Percentiles rank a stretch among this genome's conserved stretches.
Conservation (phyloP, 306 rosid genomes). For the Fragaria iinumae region DNA sequence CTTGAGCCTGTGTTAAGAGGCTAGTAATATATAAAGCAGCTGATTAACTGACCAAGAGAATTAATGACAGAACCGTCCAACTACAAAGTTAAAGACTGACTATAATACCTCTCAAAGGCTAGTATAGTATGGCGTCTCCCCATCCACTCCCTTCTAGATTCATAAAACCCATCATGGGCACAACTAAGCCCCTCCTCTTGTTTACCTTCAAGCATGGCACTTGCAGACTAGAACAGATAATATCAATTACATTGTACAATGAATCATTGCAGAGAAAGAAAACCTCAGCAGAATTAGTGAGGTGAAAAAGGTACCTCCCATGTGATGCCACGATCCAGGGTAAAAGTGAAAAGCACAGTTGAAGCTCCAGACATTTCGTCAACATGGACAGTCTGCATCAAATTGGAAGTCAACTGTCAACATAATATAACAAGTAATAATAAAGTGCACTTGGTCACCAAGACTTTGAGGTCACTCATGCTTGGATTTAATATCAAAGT, state of each 20-base stretch:
- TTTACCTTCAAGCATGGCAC: constrained; percentile 76
- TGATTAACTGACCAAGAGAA: background rate
- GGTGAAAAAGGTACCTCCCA: constrained; percentile 70
- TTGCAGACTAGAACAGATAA: constrained; percentile 57
- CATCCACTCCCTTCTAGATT: constrained; percentile 94
- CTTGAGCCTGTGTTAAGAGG: background rate
- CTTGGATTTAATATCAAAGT: background rate
- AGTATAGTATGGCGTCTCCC: constrained; percentile 87
- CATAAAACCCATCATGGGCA: constrained; percentile 88
- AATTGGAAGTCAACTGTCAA: constrained; percentile 27
- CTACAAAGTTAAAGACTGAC: constrained; percentile 14
- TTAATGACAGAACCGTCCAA: background rate
- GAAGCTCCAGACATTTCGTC: constrained; percentile 92
- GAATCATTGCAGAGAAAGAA: constrained; percentile 11
- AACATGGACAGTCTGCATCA: constrained; percentile 75
- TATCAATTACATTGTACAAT: constrained; percentile 18
- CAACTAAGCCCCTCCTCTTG: constrained; percentile 84
- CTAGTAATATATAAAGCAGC: background rate
- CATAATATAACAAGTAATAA: constrained; percentile 4
- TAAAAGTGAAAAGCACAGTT: constrained; percentile 80
- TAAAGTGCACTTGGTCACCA: background rate
- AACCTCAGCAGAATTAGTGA: constrained; percentile 19
- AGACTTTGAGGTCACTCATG: background rate
- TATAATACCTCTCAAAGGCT: constrained; percentile 80
- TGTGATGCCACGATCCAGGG: constrained; percentile 91